Evolutionary conservation across 1,284 basidiomycete genomes (phyloP).

Genomic region (Stereum hirsutum): DNA sequence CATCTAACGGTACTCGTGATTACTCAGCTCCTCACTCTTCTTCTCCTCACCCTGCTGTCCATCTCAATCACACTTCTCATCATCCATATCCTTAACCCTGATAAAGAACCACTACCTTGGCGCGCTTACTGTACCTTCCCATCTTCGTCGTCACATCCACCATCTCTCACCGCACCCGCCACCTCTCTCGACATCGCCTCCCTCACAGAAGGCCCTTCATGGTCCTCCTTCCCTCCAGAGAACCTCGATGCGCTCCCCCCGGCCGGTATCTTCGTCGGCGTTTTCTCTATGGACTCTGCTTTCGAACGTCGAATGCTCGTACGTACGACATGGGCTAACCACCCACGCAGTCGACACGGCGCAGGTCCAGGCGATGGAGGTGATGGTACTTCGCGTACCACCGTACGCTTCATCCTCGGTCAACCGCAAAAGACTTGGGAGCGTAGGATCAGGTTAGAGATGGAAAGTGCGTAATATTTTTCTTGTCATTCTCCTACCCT

Average conservation of each 20-base stretch:
- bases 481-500: conserved; percentile 1
- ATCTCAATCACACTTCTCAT: conserved; percentile 75
- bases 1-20: conserved; percentile 3
- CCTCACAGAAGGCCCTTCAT: conserved; percentile 22
- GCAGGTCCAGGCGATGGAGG: conserved; percentile 64
- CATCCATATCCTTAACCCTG: conserved; percentile 90
- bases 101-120: conserved; percentile 94
- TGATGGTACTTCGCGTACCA: conserved; percentile 73
- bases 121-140: conserved; percentile 80
- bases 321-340: conserved; percentile 84
- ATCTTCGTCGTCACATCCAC: conserved; percentile 30
- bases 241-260: conserved; percentile 75
- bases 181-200: conserved; percentile 30
- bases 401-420: conserved; percentile 90
- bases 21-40: conserved; percentile 60
- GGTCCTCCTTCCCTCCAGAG: conserved; percentile 46
- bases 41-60: conserved; percentile 65
- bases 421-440: conserved; percentile 78
- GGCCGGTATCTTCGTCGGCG: conserved; percentile 83
- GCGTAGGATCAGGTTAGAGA: conserved; percentile 77
- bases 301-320: conserved; percentile 86
- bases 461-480: conserved; percentile 64
- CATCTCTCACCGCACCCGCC: conserved; percentile 26
- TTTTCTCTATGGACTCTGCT: conserved; percentile 85
- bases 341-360: conserved; percentile 69